Conservation (phyloP, 164 flowering plant genomes). For the Taxillus chinensis region DNA sequence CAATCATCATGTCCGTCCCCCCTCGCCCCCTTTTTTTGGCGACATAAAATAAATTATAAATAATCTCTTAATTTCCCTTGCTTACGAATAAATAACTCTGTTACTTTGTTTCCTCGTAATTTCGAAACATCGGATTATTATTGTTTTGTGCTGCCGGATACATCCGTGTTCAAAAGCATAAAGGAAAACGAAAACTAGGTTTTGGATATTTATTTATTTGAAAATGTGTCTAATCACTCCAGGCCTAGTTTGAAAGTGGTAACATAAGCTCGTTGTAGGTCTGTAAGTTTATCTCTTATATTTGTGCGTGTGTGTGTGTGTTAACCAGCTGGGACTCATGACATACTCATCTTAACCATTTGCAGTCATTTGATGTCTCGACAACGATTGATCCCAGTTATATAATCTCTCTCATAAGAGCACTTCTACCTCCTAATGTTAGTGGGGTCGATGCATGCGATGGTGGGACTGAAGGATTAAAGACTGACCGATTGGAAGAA, state of each 20-base stretch:
- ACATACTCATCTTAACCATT: slow-evolving; percentile 4
- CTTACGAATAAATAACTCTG: no score
- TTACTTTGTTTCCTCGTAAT: no score
- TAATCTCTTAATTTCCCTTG: background rate
- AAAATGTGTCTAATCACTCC: no score
- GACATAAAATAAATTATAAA: background rate
- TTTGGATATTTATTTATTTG: no score
- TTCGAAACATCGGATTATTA: no score
- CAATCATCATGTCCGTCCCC: background rate
- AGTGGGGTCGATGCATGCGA: slow-evolving; percentile 10
- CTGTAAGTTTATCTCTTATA: no score
- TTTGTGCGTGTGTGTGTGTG: background rate
- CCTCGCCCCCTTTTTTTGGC: background rate
- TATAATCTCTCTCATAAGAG: slow-evolving; percentile 71
- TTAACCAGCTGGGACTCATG: background rate
- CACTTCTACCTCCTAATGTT: slow-evolving; percentile 42
- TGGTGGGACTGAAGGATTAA: slow-evolving; percentile 11
- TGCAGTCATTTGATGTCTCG: slow-evolving; percentile 71
- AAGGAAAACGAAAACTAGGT: no score
- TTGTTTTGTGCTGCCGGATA: no score
- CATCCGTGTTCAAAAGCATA: no score
- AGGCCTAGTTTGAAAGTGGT: no score
- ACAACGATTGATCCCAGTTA: slow-evolving; percentile 93
- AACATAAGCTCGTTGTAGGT: no score
- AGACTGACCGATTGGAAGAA: slow-evolving; percentile 11